Evolutionary conservation across 192 early-diverging fungal species (phyloP), one percentile per base, ranked within the genome.

Genomic region (Coemansia sp.): DNA sequence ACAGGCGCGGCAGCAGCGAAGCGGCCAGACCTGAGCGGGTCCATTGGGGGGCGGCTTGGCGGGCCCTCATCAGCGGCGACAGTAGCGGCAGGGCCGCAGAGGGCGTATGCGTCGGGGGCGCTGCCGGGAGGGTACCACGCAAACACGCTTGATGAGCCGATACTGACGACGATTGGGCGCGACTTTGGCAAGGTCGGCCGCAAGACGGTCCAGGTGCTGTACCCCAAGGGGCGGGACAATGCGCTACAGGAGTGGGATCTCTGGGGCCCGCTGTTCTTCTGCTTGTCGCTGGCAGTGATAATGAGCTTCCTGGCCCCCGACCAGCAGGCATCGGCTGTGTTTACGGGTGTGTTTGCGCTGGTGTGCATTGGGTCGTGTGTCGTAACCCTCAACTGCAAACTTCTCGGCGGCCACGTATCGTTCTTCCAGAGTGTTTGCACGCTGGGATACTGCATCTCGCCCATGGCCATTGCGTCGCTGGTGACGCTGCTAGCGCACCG

Each of bases 391-490:
- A 98, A 98, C 61, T 90, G 92, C 44, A 91, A 96, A 61, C 78
- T 98, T 36, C 80, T 98, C 13, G 94, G 95, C 26, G 94, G 92
- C 18, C 77, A 82, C 66, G 80, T 96, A 7, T 98, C 95, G 7
- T 96, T 98, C 55, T 94, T 95, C 66, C 95, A 98, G 54, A 87
- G 83, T 53, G 91, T 98, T 6, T 98, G 95, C 67, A 86, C 93
- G 12, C 77, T 98, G 40, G 93, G 94, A 7, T 98, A 98, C 74
- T 98, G 95, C 64, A 71, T 96, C 44, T 98, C 94, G 51, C 95
- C 95, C 7, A 74, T 98, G 48, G 85, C 91, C 1, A 62, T 90
- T 18, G 88, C 83, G 21, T 81, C 89, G 18, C 57, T 94, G 13
- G 56, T 92, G 5, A 60, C 83, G 1, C 68, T 91, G 23, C 75